These are phyloP conservation scores for Sugiyamaella grinbergsii DNA, from an alignment of 1,139 yeast species.

Conservation along the genomic window DNA sequence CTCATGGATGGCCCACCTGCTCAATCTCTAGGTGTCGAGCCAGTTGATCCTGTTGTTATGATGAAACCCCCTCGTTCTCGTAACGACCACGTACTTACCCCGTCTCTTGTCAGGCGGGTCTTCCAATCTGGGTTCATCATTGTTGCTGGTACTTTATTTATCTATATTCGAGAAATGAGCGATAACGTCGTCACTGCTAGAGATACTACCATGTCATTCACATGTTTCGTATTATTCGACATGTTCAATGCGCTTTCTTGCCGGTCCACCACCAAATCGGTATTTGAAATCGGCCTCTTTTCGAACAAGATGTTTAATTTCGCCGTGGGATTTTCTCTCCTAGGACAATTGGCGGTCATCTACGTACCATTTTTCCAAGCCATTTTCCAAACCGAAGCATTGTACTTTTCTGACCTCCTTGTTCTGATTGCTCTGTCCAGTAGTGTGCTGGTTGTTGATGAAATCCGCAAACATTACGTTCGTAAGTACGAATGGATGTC, in stretches of 20 bases:
- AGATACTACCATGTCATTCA: slow-evolving; percentile 98
- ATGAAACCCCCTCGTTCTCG: slow-evolving; percentile 89
- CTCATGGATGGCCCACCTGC: slow-evolving; percentile 99
- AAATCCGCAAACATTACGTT: slow-evolving; percentile 59
- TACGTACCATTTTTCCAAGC: slow-evolving; percentile 90
- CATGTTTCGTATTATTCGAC: slow-evolving; percentile 91
- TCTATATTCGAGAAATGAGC: slow-evolving; percentile 80
- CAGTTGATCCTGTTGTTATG: slow-evolving; percentile 95
- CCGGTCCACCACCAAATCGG: slow-evolving; percentile 81
- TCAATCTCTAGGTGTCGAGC: slow-evolving; percentile 94
- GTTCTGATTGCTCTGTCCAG: slow-evolving; percentile 67
- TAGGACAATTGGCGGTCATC: slow-evolving; percentile 93
- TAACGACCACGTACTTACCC: slow-evolving; percentile 76
- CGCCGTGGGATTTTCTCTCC: slow-evolving; percentile 84
- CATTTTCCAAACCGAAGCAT: slow-evolving; percentile 91
- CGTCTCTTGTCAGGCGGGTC: slow-evolving; percentile 66
- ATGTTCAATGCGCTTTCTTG: slow-evolving; percentile 95
- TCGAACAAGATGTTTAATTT: slow-evolving; percentile 85
- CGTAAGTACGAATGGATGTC: slow-evolving; percentile 32
- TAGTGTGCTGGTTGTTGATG: slow-evolving; percentile 84
- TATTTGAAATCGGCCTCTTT: slow-evolving; percentile 72
- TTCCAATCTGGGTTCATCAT: slow-evolving; percentile 74
- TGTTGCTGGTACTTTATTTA: slow-evolving; percentile 74
- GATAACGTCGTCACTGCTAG: slow-evolving; percentile 83
- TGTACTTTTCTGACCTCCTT: slow-evolving; percentile 65